Evolutionary conservation across 1,139 yeast genomes (phyloP), one percentile per base, ranked within the genome.

Genomic region (Geotrichum macrosporum): DNA sequence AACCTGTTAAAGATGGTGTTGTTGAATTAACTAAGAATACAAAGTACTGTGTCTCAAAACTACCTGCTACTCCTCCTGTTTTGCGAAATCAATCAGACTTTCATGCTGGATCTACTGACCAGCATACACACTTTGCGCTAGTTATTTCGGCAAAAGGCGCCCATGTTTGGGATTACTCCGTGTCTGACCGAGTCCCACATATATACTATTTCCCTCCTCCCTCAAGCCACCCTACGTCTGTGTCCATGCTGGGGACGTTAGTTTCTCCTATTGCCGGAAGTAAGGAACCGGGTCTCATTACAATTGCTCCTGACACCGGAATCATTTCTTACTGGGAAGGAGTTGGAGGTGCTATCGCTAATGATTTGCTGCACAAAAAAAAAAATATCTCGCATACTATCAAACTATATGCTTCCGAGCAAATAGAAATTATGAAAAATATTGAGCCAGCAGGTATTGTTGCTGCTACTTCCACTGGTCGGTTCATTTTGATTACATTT

Each of bases 391-490:
- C 64, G 38, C 63, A 68, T 12, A 55, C 61, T 3, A 60, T 72
- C 22, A 68, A 65, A 40, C 57, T 74, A 4, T 66, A 68, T 38
- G 53, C 63, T 45, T 59, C 64, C 53, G 58, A 70, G 57, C 57
- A 55, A 41, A 70, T 86, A 21, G 76, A 80, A 1, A 61, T 73
- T 37, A 76, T 82, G 2, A 77, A 79, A 51, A 78, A 77, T 53
- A 73, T 81, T 13, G 89, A 84, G 55, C 92, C 94, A 0, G 80
- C 84, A 2, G 95, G 95, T 1, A 68, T 87, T 5, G 71, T 82
- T 1, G 63, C 84, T 9, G 77, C 88, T 4, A 86, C 96, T 0
- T 78, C 87, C 4, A 71, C 77, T 57, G 87, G 86, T 33, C 69
- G 94, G 52, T 77, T 83, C 41, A 63, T 83, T 10, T 69, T 84